A percentile compares a stretch with the other conserved stretches of the same genome.
Evolutionary conservation across 352 stramenopile genomes (phyloP).

Genomic region (Globisporangium takayamanum): DNA sequence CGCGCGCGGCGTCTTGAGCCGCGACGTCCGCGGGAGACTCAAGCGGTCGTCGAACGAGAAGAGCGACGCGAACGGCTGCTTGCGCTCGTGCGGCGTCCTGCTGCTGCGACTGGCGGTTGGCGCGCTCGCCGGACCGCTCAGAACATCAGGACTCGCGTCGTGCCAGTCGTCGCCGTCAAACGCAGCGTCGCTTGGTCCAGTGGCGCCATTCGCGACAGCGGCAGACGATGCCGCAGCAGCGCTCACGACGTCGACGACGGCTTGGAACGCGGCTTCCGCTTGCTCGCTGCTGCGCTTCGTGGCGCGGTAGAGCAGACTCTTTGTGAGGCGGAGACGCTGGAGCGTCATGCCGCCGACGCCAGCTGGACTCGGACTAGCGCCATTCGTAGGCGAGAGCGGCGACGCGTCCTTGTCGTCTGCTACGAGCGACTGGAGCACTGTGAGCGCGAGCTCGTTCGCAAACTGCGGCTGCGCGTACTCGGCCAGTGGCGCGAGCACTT

Average conservation of each 20-base stretch:
- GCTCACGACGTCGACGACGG: conserved; percentile 54
- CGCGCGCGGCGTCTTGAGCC: conserved; percentile 38
- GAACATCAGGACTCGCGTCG: conserved; percentile 27
- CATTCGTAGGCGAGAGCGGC: conserved; percentile 9
- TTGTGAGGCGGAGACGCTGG: conserved; percentile 52
- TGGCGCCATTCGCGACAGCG: conserved; percentile 6
- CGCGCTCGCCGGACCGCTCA: conserved; percentile 15
- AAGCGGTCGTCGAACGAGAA: conserved; percentile 63
- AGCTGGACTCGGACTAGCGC: not conserved
- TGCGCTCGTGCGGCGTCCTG: conserved; percentile 28
- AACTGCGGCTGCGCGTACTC: conserved; percentile 68
- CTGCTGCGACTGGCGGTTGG: conserved; percentile 11
- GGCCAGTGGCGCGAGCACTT: conserved; percentile 55
- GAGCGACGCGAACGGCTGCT: conserved; percentile 32
- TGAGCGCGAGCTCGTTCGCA: conserved; percentile 56
- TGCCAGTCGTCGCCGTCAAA: conserved; percentile 57
- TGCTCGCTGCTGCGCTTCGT: conserved; percentile 60
- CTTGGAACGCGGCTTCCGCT: conserved; percentile 66
- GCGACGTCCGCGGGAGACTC: conserved; percentile 42
- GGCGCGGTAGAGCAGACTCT: conserved; percentile 61
- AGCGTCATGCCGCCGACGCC: conserved; percentile 27
- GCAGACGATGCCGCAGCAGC: conserved; percentile 32
- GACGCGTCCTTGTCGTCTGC: conserved; percentile 21
- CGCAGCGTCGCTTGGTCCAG: conserved; percentile 21
- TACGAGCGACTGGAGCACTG: conserved; percentile 28